Evolutionary conservation across 768 basidiomycete species (phyloP).

Genomic region (Gloeophyllum trabeum): DNA sequence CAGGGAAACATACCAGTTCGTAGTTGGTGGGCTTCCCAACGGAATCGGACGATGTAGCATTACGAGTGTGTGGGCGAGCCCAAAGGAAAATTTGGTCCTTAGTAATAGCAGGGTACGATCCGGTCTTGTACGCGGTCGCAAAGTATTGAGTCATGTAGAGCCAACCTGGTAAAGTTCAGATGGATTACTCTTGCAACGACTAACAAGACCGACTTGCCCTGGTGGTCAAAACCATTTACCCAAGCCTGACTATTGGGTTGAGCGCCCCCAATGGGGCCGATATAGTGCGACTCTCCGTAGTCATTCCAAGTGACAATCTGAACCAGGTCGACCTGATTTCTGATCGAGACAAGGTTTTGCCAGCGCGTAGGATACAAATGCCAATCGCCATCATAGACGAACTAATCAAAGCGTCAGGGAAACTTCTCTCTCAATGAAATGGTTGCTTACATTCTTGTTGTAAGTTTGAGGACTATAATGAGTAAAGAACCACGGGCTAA

Average conservation of each 20-base stretch:
- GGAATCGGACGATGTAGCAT: conserved; percentile 30
- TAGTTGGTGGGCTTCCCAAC: conserved; percentile 36
- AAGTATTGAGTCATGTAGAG: conserved; percentile 48
- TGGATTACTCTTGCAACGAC: conserved; percentile 7
- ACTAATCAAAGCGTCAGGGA: conserved; percentile 20
- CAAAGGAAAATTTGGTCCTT: conserved; percentile 33
- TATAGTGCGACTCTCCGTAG: conserved; percentile 59
- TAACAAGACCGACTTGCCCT: conserved; percentile 14
- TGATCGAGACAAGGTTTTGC: conserved; percentile 48
- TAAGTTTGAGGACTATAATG: conserved; percentile 33
- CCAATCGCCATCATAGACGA: conserved; percentile 49
- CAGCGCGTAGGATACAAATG: conserved; percentile 53
- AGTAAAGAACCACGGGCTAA: conserved; percentile 25
- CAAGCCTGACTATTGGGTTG: conserved; percentile 27
- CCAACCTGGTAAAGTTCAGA: conserved; percentile 21
- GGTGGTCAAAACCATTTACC: conserved; percentile 27
- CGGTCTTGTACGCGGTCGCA: conserved; percentile 50
- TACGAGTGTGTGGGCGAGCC: conserved; percentile 55
- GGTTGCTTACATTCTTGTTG: conserved; percentile 40
- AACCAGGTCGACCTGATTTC: conserved; percentile 23
- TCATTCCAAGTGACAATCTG: conserved; percentile 31
- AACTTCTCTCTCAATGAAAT: neutral
- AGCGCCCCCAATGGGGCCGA: conserved; percentile 47
- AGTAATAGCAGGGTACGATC: conserved; percentile 44
- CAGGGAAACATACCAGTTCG: conserved; percentile 33